These are phyloP conservation scores for Waltergamsia citrina DNA, from an alignment of 2,329 filamentous ascomycete species.

Conservation along the genomic window DNA sequence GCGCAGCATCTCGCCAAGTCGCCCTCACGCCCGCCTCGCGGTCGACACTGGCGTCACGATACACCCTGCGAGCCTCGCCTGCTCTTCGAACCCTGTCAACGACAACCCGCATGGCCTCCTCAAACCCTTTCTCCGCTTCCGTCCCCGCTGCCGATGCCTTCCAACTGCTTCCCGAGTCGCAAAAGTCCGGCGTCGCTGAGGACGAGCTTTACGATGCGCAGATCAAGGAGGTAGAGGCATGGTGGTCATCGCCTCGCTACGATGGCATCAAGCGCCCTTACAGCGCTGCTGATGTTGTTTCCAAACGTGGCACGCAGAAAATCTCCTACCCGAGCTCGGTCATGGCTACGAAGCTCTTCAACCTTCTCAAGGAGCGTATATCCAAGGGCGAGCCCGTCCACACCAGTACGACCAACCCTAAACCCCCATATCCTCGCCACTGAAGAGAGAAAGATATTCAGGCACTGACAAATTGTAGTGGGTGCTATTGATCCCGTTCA, in stretches of 20 bases:
- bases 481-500: slow-evolving; percentile 98
- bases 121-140: slow-evolving; percentile 18
- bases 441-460: background rate
- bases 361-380: slow-evolving; percentile 70
- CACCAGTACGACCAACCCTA: slow-evolving; percentile 68
- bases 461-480: slow-evolving; percentile 43
- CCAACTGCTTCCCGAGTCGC: slow-evolving; percentile 69
- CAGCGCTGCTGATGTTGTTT: slow-evolving; percentile 81
- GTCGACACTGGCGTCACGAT: slow-evolving; percentile 1
- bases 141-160: slow-evolving; percentile 60
- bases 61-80: slow-evolving; percentile 8
- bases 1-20: slow-evolving; percentile 18
- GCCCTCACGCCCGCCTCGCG: slow-evolving; percentile 9
- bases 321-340: slow-evolving; percentile 86
- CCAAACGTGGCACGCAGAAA: slow-evolving; percentile 80
- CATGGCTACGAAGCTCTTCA: slow-evolving; percentile 92
- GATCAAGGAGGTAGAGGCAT: slow-evolving; percentile 74
- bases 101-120: slow-evolving; percentile 17
- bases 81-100: slow-evolving; percentile 19
- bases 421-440: background rate
- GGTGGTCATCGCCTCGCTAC: slow-evolving; percentile 83
- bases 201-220: slow-evolving; percentile 80
- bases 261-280: slow-evolving; percentile 89
- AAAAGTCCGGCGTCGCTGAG: slow-evolving; percentile 73
- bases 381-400: slow-evolving; percentile 81